Evolutionary conservation across 257 asterid genomes (phyloP), one percentile per base, ranked within the genome.

Genomic region (Sherardia arvensis): DNA sequence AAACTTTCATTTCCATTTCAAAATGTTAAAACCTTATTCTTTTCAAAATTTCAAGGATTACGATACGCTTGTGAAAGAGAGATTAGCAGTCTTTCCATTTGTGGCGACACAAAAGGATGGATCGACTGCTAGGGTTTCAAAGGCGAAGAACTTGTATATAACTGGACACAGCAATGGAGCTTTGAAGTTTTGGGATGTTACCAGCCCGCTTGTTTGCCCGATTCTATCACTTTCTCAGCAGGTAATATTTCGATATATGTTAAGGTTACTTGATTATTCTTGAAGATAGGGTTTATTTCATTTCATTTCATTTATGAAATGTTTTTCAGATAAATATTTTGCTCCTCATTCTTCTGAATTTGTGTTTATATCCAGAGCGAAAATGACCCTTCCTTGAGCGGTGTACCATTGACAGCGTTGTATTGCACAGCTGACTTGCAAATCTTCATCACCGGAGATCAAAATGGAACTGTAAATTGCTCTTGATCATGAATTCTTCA

Each of bases 121-220:
- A 75, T 71, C 77, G 65, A 76, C 62, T 74, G 74, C 95, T 49
- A 81, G 66, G n/a, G 76, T 89, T 77, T 79, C 88, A 17, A 89
- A 74, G 76, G 87, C 89, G 51, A 77, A 71, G 68, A 92, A 92
- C 78, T 66, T 92, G 66, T 78, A 79, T 68, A 71, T 92, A 61
- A 87, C 96, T 23, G 99, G 99, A 47, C 96, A 92, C 67, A 68
- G 73, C 67, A 81, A 84, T 70, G 99, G 99, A 62, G 81, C 82
- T 58, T 78, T 89, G 62, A 89, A 85, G 65, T 82, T 89, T 77
- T 92, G 99, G 99, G 97, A 89, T 75, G 88, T 85, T 62, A 78
- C 97, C 17, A 79, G 93, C 76, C 93, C 97, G 14, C 88, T 88
- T 70, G 64, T 90, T 55, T 82, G 79, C 68, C 93, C 89, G 60